Evolutionary conservation across 208 protist genomes (phyloP), one percentile per base, ranked within the genome.

Genomic region (Leptomonas pyrrhocoris): DNA sequence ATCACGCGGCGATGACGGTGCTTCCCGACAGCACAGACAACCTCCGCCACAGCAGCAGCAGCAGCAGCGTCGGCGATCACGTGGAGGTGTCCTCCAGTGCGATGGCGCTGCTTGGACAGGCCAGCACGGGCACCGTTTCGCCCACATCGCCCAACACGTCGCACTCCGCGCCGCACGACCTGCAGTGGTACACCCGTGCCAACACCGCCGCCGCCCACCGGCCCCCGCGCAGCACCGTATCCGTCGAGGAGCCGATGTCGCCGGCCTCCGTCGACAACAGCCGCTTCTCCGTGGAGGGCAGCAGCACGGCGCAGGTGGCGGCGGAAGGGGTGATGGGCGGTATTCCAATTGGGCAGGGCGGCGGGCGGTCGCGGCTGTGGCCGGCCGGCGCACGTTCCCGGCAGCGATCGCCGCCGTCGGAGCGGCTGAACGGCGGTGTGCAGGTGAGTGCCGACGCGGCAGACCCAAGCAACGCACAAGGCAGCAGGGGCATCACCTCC

Each of bases 101-200:
- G 34, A 38, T 38, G 59, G 43, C 2, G 16, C 1, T 51, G 59
- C 27, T 27, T 4, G 9, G 18, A 12, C 18, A 46, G 18, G 53
- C 8, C 51, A 59, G 49, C 63, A 36, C n/a, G 12, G 50, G 50
- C 38, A 38, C 48, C 2, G 23, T 59, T 2, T 57, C 23, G 12
- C 43, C 50, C 3, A 63, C 23, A 2, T 65, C 59, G 2, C 59
- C 59, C 0, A 48, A 15, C 45, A 54, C 59, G 2, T 65, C 59
- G 9, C 3, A 31, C 45, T 65, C 59, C 0, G 59, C 25, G 0
- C 59, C 59, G 40, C 65, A 71, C 31, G 65, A 71, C 56, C 16
- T 71, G 65, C 65, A 56, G 46, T 71, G 65, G 65, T 71, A 56
- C 34, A 71, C 55, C 21, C 54, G 65, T 8, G 30, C 4, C 2